phyloP scores from a whole-genome alignment of 2,329 filamentous ascomycete genomes.

The Cercospora sp. region DNA sequence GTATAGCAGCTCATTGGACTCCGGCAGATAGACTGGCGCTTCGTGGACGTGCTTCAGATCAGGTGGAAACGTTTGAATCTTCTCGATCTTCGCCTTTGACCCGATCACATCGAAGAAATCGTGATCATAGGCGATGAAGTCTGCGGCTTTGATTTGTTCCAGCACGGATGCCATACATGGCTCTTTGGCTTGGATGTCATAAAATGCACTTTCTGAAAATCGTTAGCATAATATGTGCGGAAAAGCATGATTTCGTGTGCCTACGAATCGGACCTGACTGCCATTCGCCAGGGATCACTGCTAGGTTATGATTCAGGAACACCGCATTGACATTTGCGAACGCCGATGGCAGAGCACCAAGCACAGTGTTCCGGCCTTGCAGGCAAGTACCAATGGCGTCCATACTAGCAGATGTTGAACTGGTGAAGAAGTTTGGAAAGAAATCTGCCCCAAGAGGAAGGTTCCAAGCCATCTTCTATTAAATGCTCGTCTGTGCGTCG shows the following conservation, averaged over 20 bases:
- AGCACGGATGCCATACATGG: constrained; percentile 18
- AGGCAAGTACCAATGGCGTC: constrained; percentile 19
- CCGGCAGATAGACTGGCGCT: constrained; percentile 32
- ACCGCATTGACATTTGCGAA: constrained; percentile 24
- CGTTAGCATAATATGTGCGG: background rate
- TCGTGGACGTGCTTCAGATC: constrained; percentile 31
- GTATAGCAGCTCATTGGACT: constrained; percentile 33
- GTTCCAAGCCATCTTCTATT: constrained; percentile 11
- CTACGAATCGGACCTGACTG: constrained; percentile 21
- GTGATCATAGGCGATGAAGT: constrained; percentile 34
- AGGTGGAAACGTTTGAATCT: constrained; percentile 28
- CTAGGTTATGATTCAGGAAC: constrained; percentile 25
- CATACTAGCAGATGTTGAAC: constrained; percentile 5
- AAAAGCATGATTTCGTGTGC: background rate
- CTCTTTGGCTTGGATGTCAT: constrained; percentile 25
- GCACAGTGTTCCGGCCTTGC: constrained; percentile 14
- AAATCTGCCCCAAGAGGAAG: constrained; percentile 15
- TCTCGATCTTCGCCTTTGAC: constrained; percentile 29
- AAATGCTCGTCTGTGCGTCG: background rate
- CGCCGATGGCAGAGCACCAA: constrained; percentile 21
- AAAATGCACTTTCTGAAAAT: constrained; percentile 24
- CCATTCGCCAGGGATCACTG: constrained; percentile 29
- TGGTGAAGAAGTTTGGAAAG: constrained; percentile 17
- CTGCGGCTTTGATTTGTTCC: constrained; percentile 23
- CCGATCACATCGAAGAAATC: constrained; percentile 34